Evolutionary conservation across 331 rosid genomes (phyloP), one percentile per base, ranked within the genome.

Genomic region (Rhamnella rubrinervis): DNA sequence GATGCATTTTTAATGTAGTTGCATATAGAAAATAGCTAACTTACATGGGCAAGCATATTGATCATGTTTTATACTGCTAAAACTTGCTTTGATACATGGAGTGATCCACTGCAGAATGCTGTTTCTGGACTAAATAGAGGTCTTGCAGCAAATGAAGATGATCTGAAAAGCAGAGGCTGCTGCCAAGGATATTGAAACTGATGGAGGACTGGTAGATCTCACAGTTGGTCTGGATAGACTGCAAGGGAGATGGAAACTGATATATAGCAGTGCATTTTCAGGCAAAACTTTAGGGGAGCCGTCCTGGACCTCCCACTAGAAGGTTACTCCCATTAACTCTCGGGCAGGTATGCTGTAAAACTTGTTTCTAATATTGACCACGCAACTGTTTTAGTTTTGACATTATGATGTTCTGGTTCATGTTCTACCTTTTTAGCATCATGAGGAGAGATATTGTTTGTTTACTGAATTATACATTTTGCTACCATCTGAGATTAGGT

Each of bases 71-170:
- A 18, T 8, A 20, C 47, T 49, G 14, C 37, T 31, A 23, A 56
- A 44, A 51, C 14, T 61, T 46, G 26, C 16, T 46, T 57, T 26
- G 25, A 13, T 9, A 14, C 15, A 31, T 59, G 66, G 71, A 17
- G 31, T 35, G 55, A 60, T 63, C 41, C 16, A 63, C 38, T 76
- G 82, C 86, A 93, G 98, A 85, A 86, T 84, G 87, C 84, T 55
- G 85, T 91, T 84, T 86, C 96, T 47, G 98, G 98, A 82, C 83
- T 93, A 55, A 93, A 93, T 76, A 88, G 96, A 81, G 97, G 98
- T 71, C 92, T 91, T 61, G 97, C 97, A 52, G 97, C 98, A 6
- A 84, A 28, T 58, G 93, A 81, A 80, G 96, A 84, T 52, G 98
- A 93, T 84, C 80, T 93, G 21, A 52, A 89, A 80, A 87, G 98